Base-by-base conservation (phyloP, 805 yeast species). In the Candida odintsovae region DNA sequence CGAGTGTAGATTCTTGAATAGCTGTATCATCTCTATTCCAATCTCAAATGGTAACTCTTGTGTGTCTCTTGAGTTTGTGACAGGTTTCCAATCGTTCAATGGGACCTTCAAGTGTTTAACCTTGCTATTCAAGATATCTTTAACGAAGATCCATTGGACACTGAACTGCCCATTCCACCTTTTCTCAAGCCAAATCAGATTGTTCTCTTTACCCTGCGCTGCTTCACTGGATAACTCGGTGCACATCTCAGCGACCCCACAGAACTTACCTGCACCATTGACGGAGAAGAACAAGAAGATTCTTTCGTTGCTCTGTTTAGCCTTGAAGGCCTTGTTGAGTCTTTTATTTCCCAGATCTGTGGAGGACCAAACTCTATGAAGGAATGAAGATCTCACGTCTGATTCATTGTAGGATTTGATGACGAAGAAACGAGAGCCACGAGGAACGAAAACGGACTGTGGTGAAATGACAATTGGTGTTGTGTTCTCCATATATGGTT, bases 41-140 rank as follows among this genome's bases (percentile, higher is more conserved):
- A 75, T 63, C 3, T 67, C 70, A 42, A 64, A 65, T 1, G 84
- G 80, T 19, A 80, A 53, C 47, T 77, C 82, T 58, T 80, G 84
- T 0, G 84, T 77, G 54, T 81, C 86, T 53, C 85, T 71, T 18
- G 84, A 78, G 51, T 74, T 71, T 1, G 83, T 75, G 1, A 81
- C 78, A 1, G 82, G 76, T 55, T 68, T 69, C 54, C 65, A 64
- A 23, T 73, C 80, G 53, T 78, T 76, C 23, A 65, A 54, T 4
- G 73, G 69, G 7, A 76, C 66, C 44, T 64, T 61, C 44, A 80
- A 64, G 48, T 70, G 73, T 47, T 72, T 73, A 44, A 81, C 69
- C 43, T 56, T 56, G 36, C 62, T 66, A 54, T 79, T 78, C 38
- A 76, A 75, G 6, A 80, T 67, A 50, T 79, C 80, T 53, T 75